A percentile compares a stretch with the other conserved stretches of the same genome.
These are phyloP conservation scores for Tricharina praecox DNA, from an alignment of 495 filamentous ascomycete species.

Conservation along the genomic window DNA sequence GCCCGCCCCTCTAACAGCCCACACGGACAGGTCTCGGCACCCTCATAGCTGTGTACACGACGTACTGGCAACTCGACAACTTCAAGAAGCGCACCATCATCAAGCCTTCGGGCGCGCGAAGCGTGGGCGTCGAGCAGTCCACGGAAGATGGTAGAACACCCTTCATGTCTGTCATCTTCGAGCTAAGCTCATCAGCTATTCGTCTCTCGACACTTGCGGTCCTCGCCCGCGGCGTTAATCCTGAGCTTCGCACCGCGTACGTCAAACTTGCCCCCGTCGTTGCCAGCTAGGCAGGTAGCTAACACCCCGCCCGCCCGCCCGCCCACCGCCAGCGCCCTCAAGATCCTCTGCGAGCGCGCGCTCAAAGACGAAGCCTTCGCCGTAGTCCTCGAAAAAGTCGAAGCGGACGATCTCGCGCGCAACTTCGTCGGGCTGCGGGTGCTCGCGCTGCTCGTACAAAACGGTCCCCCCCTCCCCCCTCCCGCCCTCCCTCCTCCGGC, in stretches of 20 bases:
- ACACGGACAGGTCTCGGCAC: background rate
- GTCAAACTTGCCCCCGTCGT: background rate
- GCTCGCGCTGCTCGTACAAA: background rate
- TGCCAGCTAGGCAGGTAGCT: background rate
- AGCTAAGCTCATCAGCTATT: constrained; percentile 3
- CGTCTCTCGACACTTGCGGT: background rate
- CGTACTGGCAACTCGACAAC: constrained; percentile 4
- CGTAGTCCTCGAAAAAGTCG: background rate
- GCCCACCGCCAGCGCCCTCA: background rate
- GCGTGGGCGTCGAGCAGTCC: constrained; percentile 5
- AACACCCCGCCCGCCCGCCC: background rate
- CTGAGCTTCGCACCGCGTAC: constrained; percentile 4
- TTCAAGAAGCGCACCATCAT: background rate
- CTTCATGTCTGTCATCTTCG: background rate
- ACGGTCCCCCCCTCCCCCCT: background rate
- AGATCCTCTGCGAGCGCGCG: constrained; percentile 1
- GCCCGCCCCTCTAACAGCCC: background rate
- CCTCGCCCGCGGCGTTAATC: constrained; percentile 2
- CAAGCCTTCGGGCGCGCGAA: background rate
- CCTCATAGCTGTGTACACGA: constrained; percentile 1
- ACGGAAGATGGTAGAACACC: constrained; percentile 4
- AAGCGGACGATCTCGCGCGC: background rate
- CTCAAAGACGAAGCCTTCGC: background rate
- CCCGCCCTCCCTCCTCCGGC: too few species aligned
- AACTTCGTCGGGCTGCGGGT: background rate